Percentiles rank a stretch among this genome's conserved stretches.
Evolutionary conservation across 2,329 filamentous ascomycete species (phyloP).

Genomic region (Chalaropsis thielavioides): DNA sequence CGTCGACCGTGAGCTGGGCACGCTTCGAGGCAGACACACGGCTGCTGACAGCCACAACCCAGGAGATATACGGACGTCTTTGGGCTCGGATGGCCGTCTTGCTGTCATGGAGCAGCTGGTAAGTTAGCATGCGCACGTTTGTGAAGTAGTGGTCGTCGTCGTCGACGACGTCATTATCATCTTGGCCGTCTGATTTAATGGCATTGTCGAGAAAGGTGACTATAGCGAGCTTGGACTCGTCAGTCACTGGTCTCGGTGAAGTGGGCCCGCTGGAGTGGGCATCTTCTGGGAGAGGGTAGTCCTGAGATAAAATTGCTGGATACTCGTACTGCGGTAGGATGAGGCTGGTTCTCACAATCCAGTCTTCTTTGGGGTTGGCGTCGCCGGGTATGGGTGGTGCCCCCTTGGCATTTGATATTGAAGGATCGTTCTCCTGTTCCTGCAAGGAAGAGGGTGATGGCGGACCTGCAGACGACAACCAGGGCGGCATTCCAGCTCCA

Average conservation of each 20-base stretch:
- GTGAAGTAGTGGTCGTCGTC: constrained; percentile 28
- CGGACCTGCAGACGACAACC: not conserved
- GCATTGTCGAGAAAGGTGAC: constrained; percentile 28
- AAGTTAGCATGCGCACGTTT: constrained; percentile 27
- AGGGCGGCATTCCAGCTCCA: not conserved
- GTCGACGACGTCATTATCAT: constrained; percentile 23
- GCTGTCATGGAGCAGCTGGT: constrained; percentile 29
- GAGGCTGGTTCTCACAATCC: not conserved
- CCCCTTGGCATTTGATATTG: constrained; percentile 4
- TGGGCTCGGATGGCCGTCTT: constrained; percentile 23
- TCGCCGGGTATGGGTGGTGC: not conserved
- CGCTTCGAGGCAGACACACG: constrained; percentile 24
- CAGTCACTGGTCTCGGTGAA: constrained; percentile 6
- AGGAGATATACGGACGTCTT: constrained; percentile 22
- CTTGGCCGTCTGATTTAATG: constrained; percentile 14
- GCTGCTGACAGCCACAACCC: constrained; percentile 27
- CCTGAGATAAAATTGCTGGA: constrained; percentile 8
- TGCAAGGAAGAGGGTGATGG: not conserved
- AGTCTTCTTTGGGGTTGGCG: not conserved
- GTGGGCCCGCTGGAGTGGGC: not conserved
- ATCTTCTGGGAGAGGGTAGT: not conserved
- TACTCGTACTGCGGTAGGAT: constrained; percentile 14
- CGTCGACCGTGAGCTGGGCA: constrained; percentile 26
- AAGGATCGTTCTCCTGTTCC: not conserved
- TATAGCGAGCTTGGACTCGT: constrained; percentile 22